Evolutionary conservation across 2,329 filamentous ascomycete species (phyloP).

Genomic region (Stemphylium vesicarium): DNA sequence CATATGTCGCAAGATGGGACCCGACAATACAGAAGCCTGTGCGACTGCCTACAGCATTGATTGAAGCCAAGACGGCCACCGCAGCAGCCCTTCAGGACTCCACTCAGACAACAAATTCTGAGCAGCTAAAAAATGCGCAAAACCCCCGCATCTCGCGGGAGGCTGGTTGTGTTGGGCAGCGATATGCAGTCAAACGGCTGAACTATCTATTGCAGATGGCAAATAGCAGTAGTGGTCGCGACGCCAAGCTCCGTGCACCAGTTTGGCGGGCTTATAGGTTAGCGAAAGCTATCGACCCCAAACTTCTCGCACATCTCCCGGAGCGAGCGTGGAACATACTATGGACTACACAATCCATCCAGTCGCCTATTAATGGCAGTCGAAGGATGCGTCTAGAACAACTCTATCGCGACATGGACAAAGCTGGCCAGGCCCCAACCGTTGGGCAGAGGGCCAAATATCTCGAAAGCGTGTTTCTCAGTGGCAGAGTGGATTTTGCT

Average conservation of each 20-base stretch:
- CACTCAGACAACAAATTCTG: slow-evolving; percentile 11
- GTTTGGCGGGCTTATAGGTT: slow-evolving; percentile 43
- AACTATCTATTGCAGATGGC: slow-evolving; percentile 22
- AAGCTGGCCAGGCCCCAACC: slow-evolving; percentile 20
- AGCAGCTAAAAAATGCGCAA: slow-evolving; percentile 15
- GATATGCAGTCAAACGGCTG: slow-evolving; percentile 15
- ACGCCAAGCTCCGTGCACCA: slow-evolving; percentile 8
- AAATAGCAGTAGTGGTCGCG: slow-evolving; percentile 1
- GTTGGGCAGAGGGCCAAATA: slow-evolving; percentile 29
- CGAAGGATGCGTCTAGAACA: slow-evolving; percentile 27
- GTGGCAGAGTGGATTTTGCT: slow-evolving; percentile 35
- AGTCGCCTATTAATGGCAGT: slow-evolving; percentile 17
- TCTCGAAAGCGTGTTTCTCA: slow-evolving; percentile 38
- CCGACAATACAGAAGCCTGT: slow-evolving; percentile 27
- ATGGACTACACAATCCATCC: slow-evolving; percentile 36
- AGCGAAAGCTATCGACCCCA: slow-evolving; percentile 25
- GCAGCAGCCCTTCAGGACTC: slow-evolving; percentile 2
- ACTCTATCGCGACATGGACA: slow-evolving; percentile 39
- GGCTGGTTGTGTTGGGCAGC: neutral
- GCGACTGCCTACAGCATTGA: neutral
- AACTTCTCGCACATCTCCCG: slow-evolving; percentile 27
- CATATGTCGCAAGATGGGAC: slow-evolving; percentile 35
- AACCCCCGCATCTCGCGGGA: neutral
- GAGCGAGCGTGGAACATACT: slow-evolving; percentile 43
- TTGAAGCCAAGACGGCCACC: neutral